A percentile compares a stretch with the other conserved stretches of the same genome.
These are phyloP conservation scores for Huiozyma sinensis DNA, from an alignment of 805 yeast species.

Conservation along the genomic window DNA sequence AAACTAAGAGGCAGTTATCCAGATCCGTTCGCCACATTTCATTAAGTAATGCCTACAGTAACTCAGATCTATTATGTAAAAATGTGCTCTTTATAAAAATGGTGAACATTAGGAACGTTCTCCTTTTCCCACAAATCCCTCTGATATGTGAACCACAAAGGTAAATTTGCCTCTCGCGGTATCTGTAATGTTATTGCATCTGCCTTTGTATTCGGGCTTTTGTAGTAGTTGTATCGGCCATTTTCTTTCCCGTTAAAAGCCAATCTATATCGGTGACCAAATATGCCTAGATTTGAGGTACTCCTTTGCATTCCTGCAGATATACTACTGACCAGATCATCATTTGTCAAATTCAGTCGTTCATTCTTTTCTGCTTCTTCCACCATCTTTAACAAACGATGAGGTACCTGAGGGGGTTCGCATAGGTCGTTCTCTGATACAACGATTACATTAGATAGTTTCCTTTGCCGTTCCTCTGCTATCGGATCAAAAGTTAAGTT, in stretches of 20 bases:
- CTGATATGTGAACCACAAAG: conserved; percentile 62
- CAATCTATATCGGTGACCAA: conserved; percentile 24
- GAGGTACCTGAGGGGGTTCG: conserved; percentile 21
- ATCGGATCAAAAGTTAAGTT: too few relatives aligned
- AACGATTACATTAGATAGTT: conserved; percentile 10
- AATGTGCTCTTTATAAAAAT: conserved; percentile 26
- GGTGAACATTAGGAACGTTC: conserved; percentile 26
- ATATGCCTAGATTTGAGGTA: conserved; percentile 22
- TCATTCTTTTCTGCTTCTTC: conserved; percentile 14
- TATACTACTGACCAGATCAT: conserved; percentile 3
- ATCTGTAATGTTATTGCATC: conserved; percentile 29
- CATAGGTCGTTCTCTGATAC: conserved; percentile 22
- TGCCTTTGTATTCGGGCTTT: conserved; percentile 20
- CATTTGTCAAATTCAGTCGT: not conserved
- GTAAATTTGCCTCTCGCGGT: conserved; percentile 57
- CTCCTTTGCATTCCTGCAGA: conserved; percentile 6
- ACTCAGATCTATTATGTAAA: conserved; percentile 9
- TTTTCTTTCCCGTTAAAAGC: conserved; percentile 25
- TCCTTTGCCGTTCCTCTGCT: conserved; percentile 2
- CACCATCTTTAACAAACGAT: conserved; percentile 16
- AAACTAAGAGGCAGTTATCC: too few relatives aligned
- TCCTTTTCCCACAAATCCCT: conserved; percentile 56
- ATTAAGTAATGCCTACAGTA: not conserved
- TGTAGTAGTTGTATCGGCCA: conserved; percentile 31
- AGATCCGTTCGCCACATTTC: too few relatives aligned